A percentile compares a stretch with the other conserved stretches of the same genome.
These are phyloP conservation scores for Purpureocillium takamizusanense DNA, from an alignment of 2,329 filamentous ascomycete genomes.

Conservation along the genomic window DNA sequence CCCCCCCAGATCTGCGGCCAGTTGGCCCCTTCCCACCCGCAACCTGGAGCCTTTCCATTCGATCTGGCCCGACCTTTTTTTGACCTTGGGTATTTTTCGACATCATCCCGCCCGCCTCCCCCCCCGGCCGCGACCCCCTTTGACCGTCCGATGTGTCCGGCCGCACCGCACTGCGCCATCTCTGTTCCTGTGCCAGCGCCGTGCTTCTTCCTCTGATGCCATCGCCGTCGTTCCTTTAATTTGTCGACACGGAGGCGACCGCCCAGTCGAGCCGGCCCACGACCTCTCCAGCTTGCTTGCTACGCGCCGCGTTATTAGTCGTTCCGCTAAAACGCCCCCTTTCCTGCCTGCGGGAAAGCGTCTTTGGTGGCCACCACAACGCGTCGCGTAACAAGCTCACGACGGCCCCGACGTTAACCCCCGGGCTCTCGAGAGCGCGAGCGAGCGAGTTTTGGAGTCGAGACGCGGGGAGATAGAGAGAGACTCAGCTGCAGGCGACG, in stretches of 20 bases:
- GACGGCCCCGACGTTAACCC: background rate
- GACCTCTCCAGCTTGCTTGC: no score
- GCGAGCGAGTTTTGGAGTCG: conserved; percentile 12
- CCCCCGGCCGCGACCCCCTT: conserved; percentile 1
- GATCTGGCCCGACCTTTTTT: background rate
- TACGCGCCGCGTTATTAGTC: no score
- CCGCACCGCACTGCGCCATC: conserved; percentile 16
- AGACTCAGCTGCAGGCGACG: conserved; percentile 54
- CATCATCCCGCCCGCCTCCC: conserved; percentile 1
- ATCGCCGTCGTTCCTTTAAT: conserved; percentile 12
- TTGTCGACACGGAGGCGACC: conserved; percentile 10
- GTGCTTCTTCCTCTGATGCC: conserved; percentile 19
- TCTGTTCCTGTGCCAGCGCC: conserved; percentile 12
- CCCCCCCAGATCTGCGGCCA: no score
- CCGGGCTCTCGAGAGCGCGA: background rate
- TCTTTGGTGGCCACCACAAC: conserved; percentile 6
- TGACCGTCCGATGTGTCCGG: conserved; percentile 20
- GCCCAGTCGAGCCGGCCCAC: no score
- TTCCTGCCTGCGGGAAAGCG: background rate
- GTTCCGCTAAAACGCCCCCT: background rate
- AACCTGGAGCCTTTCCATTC: no score
- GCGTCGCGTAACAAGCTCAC: conserved; percentile 19
- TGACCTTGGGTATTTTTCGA: no score
- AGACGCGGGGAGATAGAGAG: conserved; percentile 14
- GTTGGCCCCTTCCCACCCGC: no score